phyloP scores from a whole-genome alignment of 352 stramenopile genomes.

The Phytophthora sojae region DNA sequence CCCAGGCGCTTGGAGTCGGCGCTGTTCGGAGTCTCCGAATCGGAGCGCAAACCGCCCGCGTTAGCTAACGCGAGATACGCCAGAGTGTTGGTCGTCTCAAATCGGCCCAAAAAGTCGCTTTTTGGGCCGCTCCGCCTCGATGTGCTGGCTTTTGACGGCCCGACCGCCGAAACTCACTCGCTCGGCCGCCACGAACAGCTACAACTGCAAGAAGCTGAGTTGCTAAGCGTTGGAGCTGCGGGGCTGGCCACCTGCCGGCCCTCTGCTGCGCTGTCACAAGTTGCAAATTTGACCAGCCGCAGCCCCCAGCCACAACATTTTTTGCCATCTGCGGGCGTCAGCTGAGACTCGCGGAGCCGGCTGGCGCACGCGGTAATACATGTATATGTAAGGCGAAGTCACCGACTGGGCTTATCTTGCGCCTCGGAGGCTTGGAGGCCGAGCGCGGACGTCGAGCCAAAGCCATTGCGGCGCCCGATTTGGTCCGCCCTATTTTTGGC shows the following conservation, averaged over 20 bases:
- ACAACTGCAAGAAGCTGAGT: neutral
- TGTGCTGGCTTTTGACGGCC: neutral
- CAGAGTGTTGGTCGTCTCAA: neutral
- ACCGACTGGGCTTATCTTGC: neutral
- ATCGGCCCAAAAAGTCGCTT: neutral
- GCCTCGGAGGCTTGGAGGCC: too few relatives aligned
- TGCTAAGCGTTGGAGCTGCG: neutral
- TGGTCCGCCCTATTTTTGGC: neutral
- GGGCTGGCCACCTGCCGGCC: neutral
- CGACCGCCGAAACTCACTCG: neutral
- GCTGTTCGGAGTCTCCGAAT: neutral
- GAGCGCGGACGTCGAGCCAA: neutral
- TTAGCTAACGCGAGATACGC: constrained; percentile 3
- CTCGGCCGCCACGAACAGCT: neutral
- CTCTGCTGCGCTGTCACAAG: neutral
- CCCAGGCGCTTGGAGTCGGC: too few relatives aligned
- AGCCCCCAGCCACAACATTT: neutral
- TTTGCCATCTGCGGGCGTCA: neutral
- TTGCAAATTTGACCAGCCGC: neutral
- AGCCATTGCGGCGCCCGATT: neutral
- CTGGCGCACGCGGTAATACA: constrained; percentile 1
- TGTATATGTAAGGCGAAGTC: neutral
- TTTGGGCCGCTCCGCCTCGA: neutral
- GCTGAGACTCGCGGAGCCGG: neutral
- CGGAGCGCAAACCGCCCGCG: neutral